Conservation (phyloP, 106 monocot genomes). For the Apostasia shenzhenica region DNA sequence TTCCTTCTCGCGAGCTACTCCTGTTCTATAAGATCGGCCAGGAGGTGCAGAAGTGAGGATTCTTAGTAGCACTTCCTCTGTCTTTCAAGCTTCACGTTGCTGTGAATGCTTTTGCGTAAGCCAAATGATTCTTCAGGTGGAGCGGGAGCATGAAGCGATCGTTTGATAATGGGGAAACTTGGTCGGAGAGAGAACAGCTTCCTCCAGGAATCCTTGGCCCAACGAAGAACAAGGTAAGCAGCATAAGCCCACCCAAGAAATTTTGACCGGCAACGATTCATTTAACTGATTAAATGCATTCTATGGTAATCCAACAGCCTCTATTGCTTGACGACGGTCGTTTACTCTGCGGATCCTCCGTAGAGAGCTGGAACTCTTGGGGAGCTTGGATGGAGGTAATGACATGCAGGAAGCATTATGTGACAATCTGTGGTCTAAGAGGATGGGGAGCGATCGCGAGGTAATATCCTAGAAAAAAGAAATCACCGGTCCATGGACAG, state of each 20-base stretch:
- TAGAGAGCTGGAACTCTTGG: slow-evolving; percentile 99
- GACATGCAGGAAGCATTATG: neutral
- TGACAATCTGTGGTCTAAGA: no score
- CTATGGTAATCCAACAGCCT: slow-evolving; percentile 29
- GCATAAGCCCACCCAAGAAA: neutral
- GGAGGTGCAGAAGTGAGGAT: slow-evolving; percentile 80
- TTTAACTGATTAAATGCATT: no score
- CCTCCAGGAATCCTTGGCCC: slow-evolving; percentile 81
- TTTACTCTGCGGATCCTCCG: slow-evolving; percentile 87
- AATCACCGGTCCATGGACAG: no score
- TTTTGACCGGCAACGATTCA: neutral
- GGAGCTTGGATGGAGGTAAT: slow-evolving; percentile 94
- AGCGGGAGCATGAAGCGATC: slow-evolving; percentile 75
- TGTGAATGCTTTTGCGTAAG: no score
- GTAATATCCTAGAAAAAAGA: no score
- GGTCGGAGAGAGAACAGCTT: slow-evolving; percentile 67
- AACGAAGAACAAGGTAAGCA: slow-evolving; percentile 67
- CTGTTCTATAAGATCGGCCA: slow-evolving; percentile 92
- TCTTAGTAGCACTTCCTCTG: no score
- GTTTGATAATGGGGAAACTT: slow-evolving; percentile 47
- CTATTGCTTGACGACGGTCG: slow-evolving; percentile 67
- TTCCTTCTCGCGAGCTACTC: slow-evolving; percentile 76
- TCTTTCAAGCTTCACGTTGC: neutral
- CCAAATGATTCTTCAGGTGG: slow-evolving; percentile 28
- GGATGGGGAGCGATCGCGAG: no score